Conservation (phyloP, 805 yeast genomes). For the Yarrowia sp. region DNA sequence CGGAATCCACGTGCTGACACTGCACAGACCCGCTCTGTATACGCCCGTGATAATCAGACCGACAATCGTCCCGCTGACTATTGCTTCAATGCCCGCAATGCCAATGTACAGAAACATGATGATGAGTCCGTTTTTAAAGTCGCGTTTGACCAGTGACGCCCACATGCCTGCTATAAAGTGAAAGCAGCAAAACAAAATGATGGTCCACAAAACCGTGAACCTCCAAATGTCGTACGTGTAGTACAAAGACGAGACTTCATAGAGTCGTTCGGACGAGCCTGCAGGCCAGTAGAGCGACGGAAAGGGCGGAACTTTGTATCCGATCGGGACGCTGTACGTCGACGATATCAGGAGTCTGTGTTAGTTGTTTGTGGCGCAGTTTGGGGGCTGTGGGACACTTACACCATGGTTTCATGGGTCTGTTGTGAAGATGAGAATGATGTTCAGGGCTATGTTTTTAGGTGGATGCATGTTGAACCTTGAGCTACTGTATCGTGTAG, state of each 20-base stretch:
- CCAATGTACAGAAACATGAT: slow-evolving; percentile 48
- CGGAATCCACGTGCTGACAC: slow-evolving; percentile 96
- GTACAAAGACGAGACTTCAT: slow-evolving; percentile 58
- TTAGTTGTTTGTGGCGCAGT: neutral
- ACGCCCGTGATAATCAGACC: slow-evolving; percentile 74
- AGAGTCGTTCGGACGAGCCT: slow-evolving; percentile 36
- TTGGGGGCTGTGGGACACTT: neutral
- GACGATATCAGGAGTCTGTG: slow-evolving; percentile 17
- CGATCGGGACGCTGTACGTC: slow-evolving; percentile 56
- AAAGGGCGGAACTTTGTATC: slow-evolving; percentile 72
- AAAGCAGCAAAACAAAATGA: slow-evolving; percentile 61
- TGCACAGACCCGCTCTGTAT: slow-evolving; percentile 73
- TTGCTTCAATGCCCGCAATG: slow-evolving; percentile 61
- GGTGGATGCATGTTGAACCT: neutral
- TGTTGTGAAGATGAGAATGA: neutral
- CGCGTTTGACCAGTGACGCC: slow-evolving; percentile 53
- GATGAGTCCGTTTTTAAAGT: slow-evolving; percentile 40
- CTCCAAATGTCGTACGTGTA: slow-evolving; percentile 70
- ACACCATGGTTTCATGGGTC: slow-evolving; percentile 13
- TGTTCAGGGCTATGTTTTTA: neutral
- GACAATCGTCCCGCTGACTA: slow-evolving; percentile 67
- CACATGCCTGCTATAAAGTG: slow-evolving; percentile 62
- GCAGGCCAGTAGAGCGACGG: slow-evolving; percentile 81
- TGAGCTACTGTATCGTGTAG: too few relatives aligned
- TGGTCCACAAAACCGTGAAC: slow-evolving; percentile 78